Percentiles rank a stretch among this genome's conserved stretches.
These are phyloP conservation scores for Alectoria sarmentosa DNA, from an alignment of 495 filamentous ascomycete species.

Conservation along the genomic window DNA sequence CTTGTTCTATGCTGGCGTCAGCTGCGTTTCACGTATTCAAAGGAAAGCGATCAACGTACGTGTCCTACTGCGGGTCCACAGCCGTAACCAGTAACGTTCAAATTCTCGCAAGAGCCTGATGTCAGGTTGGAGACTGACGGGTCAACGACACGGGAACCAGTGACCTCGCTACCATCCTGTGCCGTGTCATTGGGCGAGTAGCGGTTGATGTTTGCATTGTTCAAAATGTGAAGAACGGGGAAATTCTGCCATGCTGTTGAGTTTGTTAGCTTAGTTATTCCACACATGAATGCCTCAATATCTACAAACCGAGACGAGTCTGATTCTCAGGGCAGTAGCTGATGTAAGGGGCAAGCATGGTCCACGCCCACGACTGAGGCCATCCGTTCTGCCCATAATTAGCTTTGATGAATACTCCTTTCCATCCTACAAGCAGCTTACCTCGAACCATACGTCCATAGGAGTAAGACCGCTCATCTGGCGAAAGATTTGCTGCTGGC, in stretches of 20 bases:
- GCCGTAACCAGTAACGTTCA: slow-evolving; percentile 43
- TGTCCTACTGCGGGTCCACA: slow-evolving; percentile 59
- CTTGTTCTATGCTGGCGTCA: slow-evolving; percentile 39
- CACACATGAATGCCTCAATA: not conserved
- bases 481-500: slow-evolving; percentile 84
- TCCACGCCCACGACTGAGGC: slow-evolving; percentile 85
- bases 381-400: not conserved
- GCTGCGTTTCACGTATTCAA: not conserved
- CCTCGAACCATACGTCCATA: slow-evolving; percentile 80
- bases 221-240: slow-evolving; percentile 63
- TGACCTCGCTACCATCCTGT: slow-evolving; percentile 44
- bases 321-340: slow-evolving; percentile 65
- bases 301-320: slow-evolving; percentile 48
- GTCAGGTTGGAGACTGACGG: slow-evolving; percentile 36
- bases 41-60: not conserved
- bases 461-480: slow-evolving; percentile 80
- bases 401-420: accelerated
- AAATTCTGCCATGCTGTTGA: slow-evolving; percentile 74
- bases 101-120: slow-evolving; percentile 42
- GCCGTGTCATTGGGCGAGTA: slow-evolving; percentile 47
- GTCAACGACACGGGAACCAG: slow-evolving; percentile 39
- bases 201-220: slow-evolving; percentile 67
- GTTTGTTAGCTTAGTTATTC: not conserved
- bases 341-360: slow-evolving; percentile 78
- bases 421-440: slow-evolving; percentile 46